Base-by-base conservation (phyloP, 2,329 filamentous ascomycete genomes). In the Talaromyces sp. region DNA sequence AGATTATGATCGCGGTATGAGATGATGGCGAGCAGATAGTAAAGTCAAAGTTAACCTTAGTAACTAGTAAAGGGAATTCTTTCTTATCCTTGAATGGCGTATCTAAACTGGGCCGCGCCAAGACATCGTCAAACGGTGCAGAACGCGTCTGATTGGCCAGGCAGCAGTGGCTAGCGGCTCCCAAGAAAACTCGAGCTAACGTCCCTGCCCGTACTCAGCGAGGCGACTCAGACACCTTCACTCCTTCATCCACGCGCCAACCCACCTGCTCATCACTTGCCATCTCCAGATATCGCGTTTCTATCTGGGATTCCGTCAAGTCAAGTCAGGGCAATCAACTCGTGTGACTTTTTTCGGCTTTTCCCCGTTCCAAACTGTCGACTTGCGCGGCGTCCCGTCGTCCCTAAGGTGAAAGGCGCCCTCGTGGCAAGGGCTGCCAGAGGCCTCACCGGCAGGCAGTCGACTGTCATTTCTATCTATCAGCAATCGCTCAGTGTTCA, bases 401-500 rank as follows among this genome's bases (percentile, higher is more conserved):
- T 74, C 68, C 27, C n/a, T 70, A 11, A 71, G 76, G 76, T 76
- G 75, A 72, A 74, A 73, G 78, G 77, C 78, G 78, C 77, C 78
- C 78, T 79, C 74, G 77, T 78, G 77, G 78, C 78, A 80, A 79
- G 78, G 77, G 77, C 77, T 78, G 78, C 77, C 78, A 77, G 74
- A 78, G 75, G 76, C 77, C 77, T 78, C 74, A 75, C 71, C 74
- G 77, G 77, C 77, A 75, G 75, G 74, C 73, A 73, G 72, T 69
- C 63, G 64, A 69, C 72, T 72, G 68, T 69, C 73, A 45, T 59
- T 39, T 59, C 39, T 16, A 9, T 74, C 73, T 71, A 73, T 74
- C 31, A 58, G 58, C 54, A 71, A 66, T 75, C 72, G 71, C 70
- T 66, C 19, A 39, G 31, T 60, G 33, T 47, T 58, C 13, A 48